phyloP scores from a whole-genome alignment of 1,284 basidiomycete species.

The Ceratobasidium sp. region DNA sequence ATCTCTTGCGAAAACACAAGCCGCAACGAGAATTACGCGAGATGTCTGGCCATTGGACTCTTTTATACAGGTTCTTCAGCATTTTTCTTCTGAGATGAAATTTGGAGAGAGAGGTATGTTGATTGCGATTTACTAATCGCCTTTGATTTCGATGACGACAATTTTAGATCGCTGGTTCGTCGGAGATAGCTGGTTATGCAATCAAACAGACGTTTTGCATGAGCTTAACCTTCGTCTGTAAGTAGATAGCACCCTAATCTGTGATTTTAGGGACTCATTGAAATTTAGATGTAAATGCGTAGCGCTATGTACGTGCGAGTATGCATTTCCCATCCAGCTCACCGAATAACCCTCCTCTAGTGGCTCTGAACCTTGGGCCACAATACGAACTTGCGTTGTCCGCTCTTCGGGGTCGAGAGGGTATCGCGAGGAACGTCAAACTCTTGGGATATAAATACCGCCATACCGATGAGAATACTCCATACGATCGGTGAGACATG shows the following conservation, averaged over 20 bases:
- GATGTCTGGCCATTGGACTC: background rate
- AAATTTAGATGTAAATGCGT: background rate
- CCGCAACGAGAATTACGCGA: background rate
- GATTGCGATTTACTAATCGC: background rate
- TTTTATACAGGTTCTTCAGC: background rate
- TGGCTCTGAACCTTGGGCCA: background rate
- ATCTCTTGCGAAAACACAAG: background rate
- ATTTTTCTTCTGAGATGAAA: background rate
- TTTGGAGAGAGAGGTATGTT: constrained; percentile 2
- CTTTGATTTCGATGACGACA: background rate
- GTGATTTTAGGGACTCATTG: background rate
- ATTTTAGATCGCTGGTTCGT: background rate
- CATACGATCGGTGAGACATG: background rate
- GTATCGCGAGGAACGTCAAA: background rate
- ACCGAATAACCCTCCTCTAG: background rate
- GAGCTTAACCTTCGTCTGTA: constrained; percentile 4
- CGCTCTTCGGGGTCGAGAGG: background rate
- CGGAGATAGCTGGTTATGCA: background rate
- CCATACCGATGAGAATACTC: background rate
- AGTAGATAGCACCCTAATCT: background rate
- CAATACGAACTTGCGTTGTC: background rate
- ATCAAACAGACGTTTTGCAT: background rate
- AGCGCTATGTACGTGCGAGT: background rate
- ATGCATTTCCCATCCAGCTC: background rate
- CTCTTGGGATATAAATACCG: background rate